phyloP scores from a whole-genome alignment of 805 yeast species.

The Saccharomyces eubayanus region DNA sequence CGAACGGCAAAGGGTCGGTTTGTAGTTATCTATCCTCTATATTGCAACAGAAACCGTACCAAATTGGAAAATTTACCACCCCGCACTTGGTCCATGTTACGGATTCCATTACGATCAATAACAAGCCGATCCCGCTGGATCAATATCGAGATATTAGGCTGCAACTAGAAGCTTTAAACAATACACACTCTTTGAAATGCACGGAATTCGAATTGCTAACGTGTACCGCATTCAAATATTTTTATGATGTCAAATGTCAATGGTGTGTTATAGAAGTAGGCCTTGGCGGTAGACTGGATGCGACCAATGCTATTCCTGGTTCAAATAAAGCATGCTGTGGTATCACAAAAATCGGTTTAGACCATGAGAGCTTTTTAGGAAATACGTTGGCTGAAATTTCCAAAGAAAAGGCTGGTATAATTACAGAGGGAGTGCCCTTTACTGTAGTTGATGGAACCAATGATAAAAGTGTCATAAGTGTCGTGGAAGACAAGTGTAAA shows the following conservation, averaged over 20 bases:
- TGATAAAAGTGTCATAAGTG: constrained; percentile 40
- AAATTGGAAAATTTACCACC: constrained; percentile 74
- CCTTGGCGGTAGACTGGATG: constrained; percentile 80
- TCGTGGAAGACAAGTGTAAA: constrained; percentile 35
- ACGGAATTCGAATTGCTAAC: constrained; percentile 86
- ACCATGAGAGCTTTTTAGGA: constrained; percentile 77
- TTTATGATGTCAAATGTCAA: constrained; percentile 49
- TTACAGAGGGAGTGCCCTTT: constrained; percentile 40
- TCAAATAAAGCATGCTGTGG: constrained; percentile 53
- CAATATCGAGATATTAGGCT: constrained; percentile 41
- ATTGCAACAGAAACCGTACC: constrained; percentile 36
- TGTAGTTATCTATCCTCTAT: constrained; percentile 71
- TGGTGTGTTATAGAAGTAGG: constrained; percentile 91
- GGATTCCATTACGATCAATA: constrained; percentile 68
- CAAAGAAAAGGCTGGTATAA: constrained; percentile 76
- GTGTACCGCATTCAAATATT: constrained; percentile 75
- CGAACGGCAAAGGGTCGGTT: constrained; percentile 94
- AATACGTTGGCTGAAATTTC: constrained; percentile 59
- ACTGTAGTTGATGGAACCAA: constrained; percentile 71
- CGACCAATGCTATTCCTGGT: constrained; percentile 64
- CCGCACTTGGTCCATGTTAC: constrained; percentile 72
- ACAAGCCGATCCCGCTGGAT: constrained; percentile 41
- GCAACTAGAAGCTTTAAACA: constrained; percentile 37
- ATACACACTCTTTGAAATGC: constrained; percentile 44
- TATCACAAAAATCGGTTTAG: constrained; percentile 78